phyloP scores from a whole-genome alignment of 257 asterid genomes.

The Ajuga chamaepitys region DNA sequence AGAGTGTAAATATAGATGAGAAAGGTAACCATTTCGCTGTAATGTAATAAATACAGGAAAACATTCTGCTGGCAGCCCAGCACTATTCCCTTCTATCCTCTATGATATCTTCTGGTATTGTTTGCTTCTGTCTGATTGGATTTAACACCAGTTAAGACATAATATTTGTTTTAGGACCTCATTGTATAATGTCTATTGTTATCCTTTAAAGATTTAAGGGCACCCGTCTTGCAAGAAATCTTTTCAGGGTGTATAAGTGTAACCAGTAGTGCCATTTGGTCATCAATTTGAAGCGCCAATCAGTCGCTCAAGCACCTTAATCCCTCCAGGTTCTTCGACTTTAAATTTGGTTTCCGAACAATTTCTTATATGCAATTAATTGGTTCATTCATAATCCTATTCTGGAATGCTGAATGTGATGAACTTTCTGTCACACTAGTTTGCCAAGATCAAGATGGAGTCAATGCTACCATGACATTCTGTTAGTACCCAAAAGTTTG shows the following conservation, averaged over 20 bases:
- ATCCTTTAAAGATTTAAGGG: background rate
- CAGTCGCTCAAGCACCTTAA: background rate
- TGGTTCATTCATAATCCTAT: background rate
- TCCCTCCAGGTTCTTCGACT: background rate
- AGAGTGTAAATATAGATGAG: slow-evolving; percentile 18
- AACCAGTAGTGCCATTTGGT: background rate
- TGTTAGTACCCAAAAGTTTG: background rate
- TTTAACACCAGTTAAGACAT: background rate
- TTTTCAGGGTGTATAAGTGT: background rate
- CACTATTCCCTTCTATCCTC: background rate
- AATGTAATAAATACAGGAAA: background rate
- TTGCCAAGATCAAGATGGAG: background rate
- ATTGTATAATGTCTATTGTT: background rate
- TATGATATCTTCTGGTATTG: background rate
- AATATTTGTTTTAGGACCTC: background rate
- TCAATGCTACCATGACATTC: background rate
- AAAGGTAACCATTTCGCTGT: background rate
- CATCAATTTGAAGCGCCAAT: background rate
- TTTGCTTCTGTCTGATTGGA: background rate
- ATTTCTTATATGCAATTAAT: background rate
- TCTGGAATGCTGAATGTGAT: background rate
- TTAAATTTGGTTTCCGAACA: background rate
- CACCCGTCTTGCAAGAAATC: background rate
- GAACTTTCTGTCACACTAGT: background rate
- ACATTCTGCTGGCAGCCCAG: background rate